Evolutionary conservation across 2,329 filamentous ascomycete genomes (phyloP), one percentile per base, ranked within the genome.

Genomic region (Helminthosporium solani): DNA sequence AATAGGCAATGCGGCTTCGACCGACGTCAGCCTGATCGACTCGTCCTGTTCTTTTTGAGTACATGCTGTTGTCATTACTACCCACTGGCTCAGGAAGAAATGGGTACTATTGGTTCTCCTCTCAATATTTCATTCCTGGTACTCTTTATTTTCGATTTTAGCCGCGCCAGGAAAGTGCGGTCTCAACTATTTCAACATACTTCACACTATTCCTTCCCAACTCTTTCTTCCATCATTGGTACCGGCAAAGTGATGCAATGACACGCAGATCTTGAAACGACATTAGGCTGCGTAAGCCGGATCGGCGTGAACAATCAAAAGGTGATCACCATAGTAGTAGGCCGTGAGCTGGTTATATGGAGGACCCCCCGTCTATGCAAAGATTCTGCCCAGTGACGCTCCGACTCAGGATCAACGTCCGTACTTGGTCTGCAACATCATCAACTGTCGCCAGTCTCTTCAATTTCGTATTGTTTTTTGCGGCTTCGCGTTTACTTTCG

Each of bases 371-470:
- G 60, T 71, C 68, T 33, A 71, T 65, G 37, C 58, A 57, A 16
- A 70, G 52, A 44, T 71, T 71, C 52, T 70, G 67, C 2, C 68
- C 68, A 8, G 68, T 71, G 14, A 64, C 60, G 49, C 65, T 69
- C 33, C 60, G 47, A 42, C 65, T 70, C 42, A 69, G 31, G 21
- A 63, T 64, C 56, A 71, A 44, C 6, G 55, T 58, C 38, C 66
- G 54, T 4, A 71, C 65, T 52, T 70, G 65, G 33, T 65, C 63
- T 8, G 68, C 68, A 25, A 68, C 66, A 53, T 71, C 68, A 47
- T 83, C 77, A 18, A 81, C 77, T 0, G 78, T 80, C 7, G 78
- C 78, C 47, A 83, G 64, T 15, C 79, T 74, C 57, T 75, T 73
- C 57, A 76, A 52, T 60, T 73, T 75, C 1, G 72, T 76, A 34